Base-by-base conservation (phyloP, 169 alveolate species). In the Plasmodium knowlesi region DNA sequence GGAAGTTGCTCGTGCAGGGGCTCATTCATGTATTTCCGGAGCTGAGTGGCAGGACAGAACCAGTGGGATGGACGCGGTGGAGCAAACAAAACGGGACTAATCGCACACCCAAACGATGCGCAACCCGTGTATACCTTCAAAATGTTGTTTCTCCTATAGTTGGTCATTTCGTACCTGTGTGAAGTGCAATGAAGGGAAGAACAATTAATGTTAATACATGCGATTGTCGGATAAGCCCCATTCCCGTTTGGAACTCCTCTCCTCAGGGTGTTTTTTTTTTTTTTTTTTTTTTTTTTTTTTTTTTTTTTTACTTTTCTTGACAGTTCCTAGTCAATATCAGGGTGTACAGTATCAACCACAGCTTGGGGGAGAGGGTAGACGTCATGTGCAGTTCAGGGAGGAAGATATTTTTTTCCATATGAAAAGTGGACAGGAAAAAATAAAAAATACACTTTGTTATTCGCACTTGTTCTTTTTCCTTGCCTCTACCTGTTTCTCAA, bases 101-200 rank as follows among this genome's bases (percentile, higher is more conserved):
- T 3, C 12, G 30, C 46, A 43, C 8, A 80, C 50, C 12, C 53
- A 8, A 41, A 39, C 53, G 28, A 39, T 37, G 14, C 22, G 4
- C 61, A 12, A 34, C 61, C 80, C 67, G 8, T 54, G 30, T 22
- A 37, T 78, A 88, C 94, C 67, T 88, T 88, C 71, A 88, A 61
- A 78, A 88, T 88, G 79, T 88, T 88, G 50, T 88, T 88, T 71
- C 94, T 88, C 67, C 94, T 88, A 16, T 88, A 88, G 71, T 88
- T 88, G 37, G 94, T 88, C 94, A 88, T 71, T 79, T 88, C 94
- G 71, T 88, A 88, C 37, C 94, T 88, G 39, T 25, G 37, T 5
- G 57, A 74, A 50, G 50, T 25, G n/a, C 16, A 50, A 57, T 5
- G 71, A 46, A 39, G 32, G 32, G 19, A 22, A 25, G 30, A 25